Evolutionary conservation across 129 eudicot species (phyloP).

Genomic region (Escallonia rubra): DNA sequence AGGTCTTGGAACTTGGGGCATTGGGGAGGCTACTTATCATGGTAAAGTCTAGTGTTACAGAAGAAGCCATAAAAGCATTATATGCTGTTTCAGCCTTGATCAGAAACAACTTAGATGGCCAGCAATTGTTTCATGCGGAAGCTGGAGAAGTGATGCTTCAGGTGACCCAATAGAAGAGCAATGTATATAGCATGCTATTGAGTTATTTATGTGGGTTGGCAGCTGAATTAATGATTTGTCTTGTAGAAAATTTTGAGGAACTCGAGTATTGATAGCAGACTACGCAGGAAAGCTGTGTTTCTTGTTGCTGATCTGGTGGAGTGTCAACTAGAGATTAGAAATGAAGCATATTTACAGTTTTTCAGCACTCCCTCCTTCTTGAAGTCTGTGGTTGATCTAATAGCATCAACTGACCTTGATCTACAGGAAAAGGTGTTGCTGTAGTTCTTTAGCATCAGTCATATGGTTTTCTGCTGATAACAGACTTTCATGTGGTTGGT

Average conservation of each 20-base stretch:
- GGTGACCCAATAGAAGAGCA: constrained; percentile 30
- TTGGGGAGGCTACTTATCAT: constrained; percentile 57
- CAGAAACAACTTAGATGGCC: constrained; percentile 66
- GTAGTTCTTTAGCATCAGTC: neutral
- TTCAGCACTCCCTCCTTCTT: constrained; percentile 53
- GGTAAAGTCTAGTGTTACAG: constrained; percentile 50
- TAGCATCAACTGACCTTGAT: constrained; percentile 54
- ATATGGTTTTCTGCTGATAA: neutral
- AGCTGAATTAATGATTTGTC: constrained; percentile 14
- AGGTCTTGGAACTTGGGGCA: constrained; percentile 71
- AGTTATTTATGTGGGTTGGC: constrained; percentile 4
- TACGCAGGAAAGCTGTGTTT: constrained; percentile 58
- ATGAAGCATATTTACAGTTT: constrained; percentile 37
- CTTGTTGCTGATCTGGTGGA: constrained; percentile 77
- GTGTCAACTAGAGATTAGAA: constrained; percentile 37
- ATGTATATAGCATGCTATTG: neutral
- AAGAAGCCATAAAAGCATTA: constrained; percentile 80
- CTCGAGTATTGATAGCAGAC: constrained; percentile 63
- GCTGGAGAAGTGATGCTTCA: constrained; percentile 76
- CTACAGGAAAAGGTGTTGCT: constrained; percentile 81
- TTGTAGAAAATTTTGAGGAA: constrained; percentile 75
- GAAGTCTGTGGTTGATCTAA: constrained; percentile 58
- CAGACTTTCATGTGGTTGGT: neutral
- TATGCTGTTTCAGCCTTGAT: constrained; percentile 82
- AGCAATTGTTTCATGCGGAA: constrained; percentile 49